These are phyloP conservation scores for Ogataea trehalophila DNA, from an alignment of 805 yeast species.

Conservation along the genomic window DNA sequence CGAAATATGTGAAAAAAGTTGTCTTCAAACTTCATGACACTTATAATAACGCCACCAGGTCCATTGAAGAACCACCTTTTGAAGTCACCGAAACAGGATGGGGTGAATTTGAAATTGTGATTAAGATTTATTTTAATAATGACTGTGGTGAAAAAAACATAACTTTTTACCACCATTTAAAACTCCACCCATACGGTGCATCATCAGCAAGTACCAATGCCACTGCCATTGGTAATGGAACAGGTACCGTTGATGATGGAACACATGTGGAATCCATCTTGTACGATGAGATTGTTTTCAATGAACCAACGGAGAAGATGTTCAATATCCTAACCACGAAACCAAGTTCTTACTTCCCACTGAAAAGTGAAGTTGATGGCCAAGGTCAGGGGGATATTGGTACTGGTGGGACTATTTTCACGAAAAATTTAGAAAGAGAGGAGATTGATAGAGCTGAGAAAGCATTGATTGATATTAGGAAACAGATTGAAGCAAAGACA, in stretches of 20 bases:
- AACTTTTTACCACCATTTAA: slow-evolving; percentile 81
- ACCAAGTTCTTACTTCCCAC: slow-evolving; percentile 54
- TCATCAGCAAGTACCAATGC: slow-evolving; percentile 1
- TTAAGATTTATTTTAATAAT: slow-evolving; percentile 80
- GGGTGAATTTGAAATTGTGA: slow-evolving; percentile 96
- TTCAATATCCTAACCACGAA: slow-evolving; percentile 70
- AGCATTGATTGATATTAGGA: slow-evolving; percentile 26
- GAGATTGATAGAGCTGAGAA: slow-evolving; percentile 53
- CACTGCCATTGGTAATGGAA: slow-evolving; percentile 5
- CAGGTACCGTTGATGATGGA: slow-evolving; percentile 24
- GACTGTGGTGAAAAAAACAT: slow-evolving; percentile 86
- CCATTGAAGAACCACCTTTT: slow-evolving; percentile 86
- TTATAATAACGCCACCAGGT: slow-evolving; percentile 78
- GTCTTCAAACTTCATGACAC: slow-evolving; percentile 95
- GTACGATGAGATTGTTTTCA: slow-evolving; percentile 90
- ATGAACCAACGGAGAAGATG: slow-evolving; percentile 89
- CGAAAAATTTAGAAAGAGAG: slow-evolving; percentile 54
- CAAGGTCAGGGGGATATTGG: slow-evolving; percentile 8
- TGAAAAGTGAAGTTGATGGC: slow-evolving; percentile 9
- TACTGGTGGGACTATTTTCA: slow-evolving; percentile 17
- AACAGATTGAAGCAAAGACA: slow-evolving; percentile 21
- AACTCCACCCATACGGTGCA: slow-evolving; percentile 80
- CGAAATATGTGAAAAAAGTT: slow-evolving; percentile 80
- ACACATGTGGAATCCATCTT: slow-evolving; percentile 52
- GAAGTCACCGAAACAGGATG: slow-evolving; percentile 97